Base-by-base conservation (phyloP, 2,329 filamentous ascomycete genomes). In the Massarina eburnea region DNA sequence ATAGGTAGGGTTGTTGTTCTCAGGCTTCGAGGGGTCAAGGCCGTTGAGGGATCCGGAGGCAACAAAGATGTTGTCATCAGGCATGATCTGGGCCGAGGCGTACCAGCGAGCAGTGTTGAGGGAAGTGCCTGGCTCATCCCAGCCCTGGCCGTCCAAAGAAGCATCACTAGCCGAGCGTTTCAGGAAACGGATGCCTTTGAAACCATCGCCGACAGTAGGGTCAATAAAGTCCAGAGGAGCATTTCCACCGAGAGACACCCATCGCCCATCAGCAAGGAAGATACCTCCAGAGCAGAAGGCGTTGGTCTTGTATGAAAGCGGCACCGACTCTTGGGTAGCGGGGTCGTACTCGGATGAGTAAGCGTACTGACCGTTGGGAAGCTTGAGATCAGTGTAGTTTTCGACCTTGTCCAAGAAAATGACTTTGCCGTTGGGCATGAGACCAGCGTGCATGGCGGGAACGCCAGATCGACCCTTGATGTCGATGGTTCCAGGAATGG, bases 1-100 rank as follows among this genome's bases (percentile, higher is more conserved):
- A 59, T 82, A 84, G 2, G 81, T 84, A 2, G 81, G 81, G 57
- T 84, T 84, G 70, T 84, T 84, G 70, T 84, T 84, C 38, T 74
- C 68, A 3, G 65, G 64, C 45, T 77, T 71, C 7, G 73, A 73
- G 19, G 79, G 80, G 58, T 82, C 76, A 24, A 82, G 71, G 36
- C 79, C 80, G 55, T 83, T 84, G 49, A 80, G 64, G 57, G 76
- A 80, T 45, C 82, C 82, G 38, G 81, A 82, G 10, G 78, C 80
- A 37, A 85, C 81, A 48, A 85, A 81, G 30, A 84, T 67, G 20
- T 64, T 73, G 35, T 79, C 76, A 57, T 84, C 80, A 9, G 76
- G 71, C 70, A 85, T 72, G 10, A 76, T 81, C 62, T 84, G 81
- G 18, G 76, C 80, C 18, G 78, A 78, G 4, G 82, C 75, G 62